A percentile compares a stretch with the other conserved stretches of the same genome.
These are phyloP conservation scores for Erythrophleum ivorense DNA, from an alignment of 331 rosid species.

Conservation along the genomic window DNA sequence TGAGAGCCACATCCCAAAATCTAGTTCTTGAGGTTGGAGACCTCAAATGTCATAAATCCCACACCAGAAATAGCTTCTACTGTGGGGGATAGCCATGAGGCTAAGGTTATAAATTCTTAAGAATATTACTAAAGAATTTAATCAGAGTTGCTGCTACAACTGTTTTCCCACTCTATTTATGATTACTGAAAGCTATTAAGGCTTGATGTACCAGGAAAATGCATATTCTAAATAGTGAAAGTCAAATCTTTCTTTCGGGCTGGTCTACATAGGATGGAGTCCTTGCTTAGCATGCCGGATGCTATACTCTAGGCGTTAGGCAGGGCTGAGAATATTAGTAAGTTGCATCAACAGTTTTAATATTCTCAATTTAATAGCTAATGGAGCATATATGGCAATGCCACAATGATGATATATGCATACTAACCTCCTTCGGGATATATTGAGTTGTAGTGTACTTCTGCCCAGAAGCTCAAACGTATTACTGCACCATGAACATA, in stretches of 20 bases:
- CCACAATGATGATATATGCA: neutral
- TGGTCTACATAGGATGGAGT: neutral
- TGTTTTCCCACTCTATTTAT: neutral
- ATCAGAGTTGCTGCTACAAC: neutral
- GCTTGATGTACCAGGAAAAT: too few relatives aligned
- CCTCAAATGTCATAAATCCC: neutral
- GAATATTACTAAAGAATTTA: neutral
- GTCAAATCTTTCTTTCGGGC: neutral
- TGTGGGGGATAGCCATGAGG: neutral
- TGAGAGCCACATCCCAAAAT: neutral
- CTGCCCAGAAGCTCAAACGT: neutral
- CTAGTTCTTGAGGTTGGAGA: neutral
- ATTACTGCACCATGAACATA: neutral
- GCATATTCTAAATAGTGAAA: too few relatives aligned
- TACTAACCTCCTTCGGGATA: neutral
- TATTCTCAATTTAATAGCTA: neutral
- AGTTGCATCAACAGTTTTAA: neutral
- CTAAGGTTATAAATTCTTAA: neutral
- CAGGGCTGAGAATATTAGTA: neutral
- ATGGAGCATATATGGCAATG: neutral
- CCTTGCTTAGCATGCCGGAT: neutral
- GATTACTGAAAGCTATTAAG: neutral
- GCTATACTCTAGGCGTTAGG: neutral
- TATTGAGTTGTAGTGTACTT: neutral
- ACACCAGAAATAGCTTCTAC: neutral